These are phyloP conservation scores for Talaromyces rugulosus DNA, from an alignment of 2,329 filamentous ascomycete species.

Conservation along the genomic window DNA sequence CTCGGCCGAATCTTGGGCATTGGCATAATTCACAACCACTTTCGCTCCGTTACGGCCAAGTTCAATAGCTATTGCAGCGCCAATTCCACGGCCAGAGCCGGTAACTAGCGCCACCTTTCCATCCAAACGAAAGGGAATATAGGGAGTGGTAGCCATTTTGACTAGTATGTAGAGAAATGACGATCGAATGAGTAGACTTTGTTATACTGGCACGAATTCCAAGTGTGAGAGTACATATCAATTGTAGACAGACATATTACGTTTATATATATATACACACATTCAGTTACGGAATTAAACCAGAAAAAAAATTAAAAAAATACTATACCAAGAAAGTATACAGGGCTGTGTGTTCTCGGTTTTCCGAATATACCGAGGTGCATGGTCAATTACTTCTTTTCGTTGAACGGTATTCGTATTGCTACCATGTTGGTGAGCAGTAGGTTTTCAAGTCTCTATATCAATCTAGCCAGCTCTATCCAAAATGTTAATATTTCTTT, in stretches of 20 bases:
- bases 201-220: too few species aligned
- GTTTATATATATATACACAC: too few species aligned
- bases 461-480: not conserved
- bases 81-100: slow-evolving; percentile 27
- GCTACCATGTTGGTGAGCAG: not conserved
- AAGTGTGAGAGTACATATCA: too few species aligned
- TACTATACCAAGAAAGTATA: too few species aligned
- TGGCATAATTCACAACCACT: slow-evolving; percentile 41
- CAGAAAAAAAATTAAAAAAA: too few species aligned
- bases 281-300: too few species aligned
- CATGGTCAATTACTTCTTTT: not conserved
- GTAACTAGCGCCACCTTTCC: slow-evolving; percentile 41
- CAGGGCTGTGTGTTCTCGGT: too few species aligned
- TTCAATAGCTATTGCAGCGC: slow-evolving; percentile 25
- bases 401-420: not conserved
- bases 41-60: slow-evolving; percentile 25
- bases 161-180: too few species aligned
- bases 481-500: not conserved
- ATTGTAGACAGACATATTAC: too few species aligned
- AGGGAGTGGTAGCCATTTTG: not conserved
- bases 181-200: too few species aligned
- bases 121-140: slow-evolving; percentile 8
- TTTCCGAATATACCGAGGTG: not conserved
- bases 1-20: slow-evolving; percentile 58
- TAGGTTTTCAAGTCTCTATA: not conserved